Base-by-base conservation (phyloP, 768 basidiomycete species). In the Clavulina sp. region DNA sequence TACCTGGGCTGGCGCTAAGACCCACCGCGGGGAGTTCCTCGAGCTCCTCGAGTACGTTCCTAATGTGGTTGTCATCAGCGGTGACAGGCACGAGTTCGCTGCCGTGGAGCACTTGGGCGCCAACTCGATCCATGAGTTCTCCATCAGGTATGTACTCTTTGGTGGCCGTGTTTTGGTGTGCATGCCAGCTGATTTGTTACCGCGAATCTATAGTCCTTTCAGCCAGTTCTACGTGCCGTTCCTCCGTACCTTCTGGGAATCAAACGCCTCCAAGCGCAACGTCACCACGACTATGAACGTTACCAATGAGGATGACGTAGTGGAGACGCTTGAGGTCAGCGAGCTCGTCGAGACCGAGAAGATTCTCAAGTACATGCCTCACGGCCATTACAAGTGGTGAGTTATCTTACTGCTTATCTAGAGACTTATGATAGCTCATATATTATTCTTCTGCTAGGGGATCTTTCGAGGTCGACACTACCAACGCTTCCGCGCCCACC, bases 41-140 rank as follows among this genome's bases (percentile, higher is more conserved):
- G 63, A 69, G 23, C 67, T 73, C 0, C 65, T 87, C 38, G 73
- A 78, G 54, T 69, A 74, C 23, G 76, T 84, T 7, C 79, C 81
- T 0, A 84, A 85, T 58, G 74, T 83, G 43, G 64, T 80, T 59
- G 60, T 85, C 48, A 64, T 85, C 41, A 78, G 76, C 2, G 83
- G 82, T 5, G 84, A 84, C 60, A 70, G 83, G 21, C 84, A 86
- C 61, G 83, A 85, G 64, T 85, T 84, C 58, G 82, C 82, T 1
- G 75, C 74, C 3, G 71, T 84, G 57, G 75, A 80, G 63, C 80
- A 76, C 61, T 69, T 67, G 50, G 59, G 69, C 53, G 55, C 62
- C 41, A 60, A 82, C 26, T n/a, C n/a, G n/a, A n/a, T n/a, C n/a
- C 63, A 68, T 41, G 84, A 85, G 60, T 70, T 84, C 54, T 81